A percentile compares a stretch with the other conserved stretches of the same genome.
Evolutionary conservation across 805 yeast species (phyloP).

Genomic region (Metschnikowia matae): DNA sequence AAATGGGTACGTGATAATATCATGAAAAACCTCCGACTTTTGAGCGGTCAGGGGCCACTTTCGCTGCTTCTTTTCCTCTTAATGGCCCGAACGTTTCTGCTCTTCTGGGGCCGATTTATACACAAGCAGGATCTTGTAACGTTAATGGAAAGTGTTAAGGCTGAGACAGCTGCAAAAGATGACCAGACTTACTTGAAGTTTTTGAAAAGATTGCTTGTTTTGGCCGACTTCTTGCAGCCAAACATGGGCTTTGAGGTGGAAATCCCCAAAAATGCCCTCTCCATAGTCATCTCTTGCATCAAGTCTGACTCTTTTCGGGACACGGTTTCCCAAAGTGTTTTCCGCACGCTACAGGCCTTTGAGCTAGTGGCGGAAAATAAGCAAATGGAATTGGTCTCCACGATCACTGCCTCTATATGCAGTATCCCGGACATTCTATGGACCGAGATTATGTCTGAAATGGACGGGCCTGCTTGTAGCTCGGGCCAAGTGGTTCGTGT

Average conservation of each 20-base stretch:
- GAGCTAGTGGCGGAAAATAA: neutral
- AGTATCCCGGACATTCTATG: neutral
- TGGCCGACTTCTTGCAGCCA: constrained; percentile 1
- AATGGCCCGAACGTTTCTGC: neutral
- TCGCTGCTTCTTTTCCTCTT: neutral
- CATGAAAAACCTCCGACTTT: neutral
- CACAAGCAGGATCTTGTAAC: constrained; percentile 1
- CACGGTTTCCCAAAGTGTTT: neutral
- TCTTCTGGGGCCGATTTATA: neutral
- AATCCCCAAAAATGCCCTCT: neutral
- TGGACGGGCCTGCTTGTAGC: neutral
- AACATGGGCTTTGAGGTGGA: neutral
- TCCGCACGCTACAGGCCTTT: neutral
- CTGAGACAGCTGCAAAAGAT: neutral
- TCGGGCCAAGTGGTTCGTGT: neutral
- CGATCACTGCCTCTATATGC: neutral
- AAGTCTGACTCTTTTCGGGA: neutral
- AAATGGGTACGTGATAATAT: constrained; percentile 1
- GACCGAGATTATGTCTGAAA: neutral
- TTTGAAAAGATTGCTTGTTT: neutral
- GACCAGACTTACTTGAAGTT: neutral
- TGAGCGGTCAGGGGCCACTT: neutral
- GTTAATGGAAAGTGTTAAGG: neutral
- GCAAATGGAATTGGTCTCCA: neutral
- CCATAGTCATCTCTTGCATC: neutral